Conservation (phyloP, 768 basidiomycete species). For the Auriculariales sp. region DNA sequence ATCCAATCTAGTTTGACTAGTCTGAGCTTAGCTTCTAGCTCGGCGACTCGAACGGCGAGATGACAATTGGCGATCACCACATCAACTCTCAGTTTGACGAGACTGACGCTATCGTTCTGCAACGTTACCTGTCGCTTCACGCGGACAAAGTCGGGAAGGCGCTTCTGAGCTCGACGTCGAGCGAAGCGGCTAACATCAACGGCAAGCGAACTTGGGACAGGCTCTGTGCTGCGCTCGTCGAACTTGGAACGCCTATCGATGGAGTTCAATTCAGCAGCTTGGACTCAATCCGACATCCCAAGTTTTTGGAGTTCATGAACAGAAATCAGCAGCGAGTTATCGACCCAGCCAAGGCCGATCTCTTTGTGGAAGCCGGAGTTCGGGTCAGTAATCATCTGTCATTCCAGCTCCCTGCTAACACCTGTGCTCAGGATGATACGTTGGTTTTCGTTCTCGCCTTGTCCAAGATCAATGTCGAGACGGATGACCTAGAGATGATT, state of each 20-base stretch:
- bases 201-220: constrained; percentile 79
- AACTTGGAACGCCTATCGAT: constrained; percentile 56
- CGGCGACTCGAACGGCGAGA: constrained; percentile 16
- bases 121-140: constrained; percentile 73
- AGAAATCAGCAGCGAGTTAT: constrained; percentile 47
- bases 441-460: constrained; percentile 43
- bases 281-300: constrained; percentile 36
- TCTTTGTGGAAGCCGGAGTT: too few relatives aligned
- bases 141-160: constrained; percentile 83
- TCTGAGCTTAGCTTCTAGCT: constrained; percentile 2
- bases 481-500: constrained; percentile 62
- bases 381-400: too few relatives aligned
- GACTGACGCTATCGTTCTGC: constrained; percentile 68
- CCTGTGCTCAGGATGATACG: constrained; percentile 7
- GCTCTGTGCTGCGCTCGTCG: constrained; percentile 65
- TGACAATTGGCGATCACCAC: constrained; percentile 40
- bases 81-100: constrained; percentile 61
- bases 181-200: constrained; percentile 34
- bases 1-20: not conserved
- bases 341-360: too few relatives aligned
- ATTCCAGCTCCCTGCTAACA: too few relatives aligned
- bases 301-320: constrained; percentile 52
- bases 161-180: constrained; percentile 52
- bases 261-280: constrained; percentile 43
- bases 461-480: constrained; percentile 63